phyloP scores from a whole-genome alignment of 1,139 yeast genomes.

The Tardiomyces digboiensis region DNA sequence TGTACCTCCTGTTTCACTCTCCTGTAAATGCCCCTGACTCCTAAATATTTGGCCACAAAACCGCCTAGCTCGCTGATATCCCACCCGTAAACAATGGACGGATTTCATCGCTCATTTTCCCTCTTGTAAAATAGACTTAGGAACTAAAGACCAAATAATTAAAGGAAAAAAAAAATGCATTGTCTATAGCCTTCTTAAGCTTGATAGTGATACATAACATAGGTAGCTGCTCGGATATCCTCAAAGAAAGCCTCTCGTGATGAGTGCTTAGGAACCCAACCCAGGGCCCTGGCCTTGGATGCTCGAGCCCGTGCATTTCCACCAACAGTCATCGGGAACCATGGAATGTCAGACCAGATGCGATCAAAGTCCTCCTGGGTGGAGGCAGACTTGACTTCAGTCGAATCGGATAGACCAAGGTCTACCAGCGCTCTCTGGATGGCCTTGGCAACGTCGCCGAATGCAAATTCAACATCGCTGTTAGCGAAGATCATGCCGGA shows the following conservation, averaged over 20 bases:
- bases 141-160: too few species aligned
- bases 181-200: too few species aligned
- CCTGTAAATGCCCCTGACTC: too few species aligned
- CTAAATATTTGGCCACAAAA: too few species aligned
- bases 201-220: too few species aligned
- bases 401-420: neutral
- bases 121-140: too few species aligned
- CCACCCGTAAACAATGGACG: too few species aligned
- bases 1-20: too few species aligned
- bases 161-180: too few species aligned
- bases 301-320: constrained; percentile 1
- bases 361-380: neutral
- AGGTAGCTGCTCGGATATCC: neutral
- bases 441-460: neutral
- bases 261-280: neutral
- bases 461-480: neutral
- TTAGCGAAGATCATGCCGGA: neutral
- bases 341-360: neutral
- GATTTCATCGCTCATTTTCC: too few species aligned
- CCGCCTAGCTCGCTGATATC: too few species aligned
- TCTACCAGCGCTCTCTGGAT: neutral
- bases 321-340: neutral
- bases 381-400: neutral
- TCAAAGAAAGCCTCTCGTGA: neutral
- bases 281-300: neutral